Evolutionary conservation across 768 basidiomycete species (phyloP).

Genomic region (Boletus rex-veris): DNA sequence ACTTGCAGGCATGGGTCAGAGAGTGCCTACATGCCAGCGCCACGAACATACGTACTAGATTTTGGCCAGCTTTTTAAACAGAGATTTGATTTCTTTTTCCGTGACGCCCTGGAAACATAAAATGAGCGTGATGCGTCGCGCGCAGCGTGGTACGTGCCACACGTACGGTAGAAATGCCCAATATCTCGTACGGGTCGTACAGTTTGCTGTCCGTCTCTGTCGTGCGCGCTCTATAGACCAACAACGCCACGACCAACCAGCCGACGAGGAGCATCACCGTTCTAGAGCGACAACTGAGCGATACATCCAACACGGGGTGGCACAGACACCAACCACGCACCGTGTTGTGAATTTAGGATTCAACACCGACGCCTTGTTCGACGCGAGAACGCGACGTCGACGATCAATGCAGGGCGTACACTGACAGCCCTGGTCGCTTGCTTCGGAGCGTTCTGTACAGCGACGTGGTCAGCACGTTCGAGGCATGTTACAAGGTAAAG

Average conservation of each 20-base stretch:
- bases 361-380: slow-evolving; percentile 45
- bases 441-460: slow-evolving; percentile 31
- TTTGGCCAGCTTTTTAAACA: slow-evolving; percentile 89
- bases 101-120: slow-evolving; percentile 47
- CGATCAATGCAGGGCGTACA: slow-evolving; percentile 62
- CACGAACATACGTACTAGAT: slow-evolving; percentile 55
- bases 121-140: not conserved
- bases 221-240: slow-evolving; percentile 60
- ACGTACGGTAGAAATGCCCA: slow-evolving; percentile 63
- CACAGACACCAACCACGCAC: slow-evolving; percentile 33
- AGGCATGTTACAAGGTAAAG: not conserved
- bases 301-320: no score
- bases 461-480: slow-evolving; percentile 4
- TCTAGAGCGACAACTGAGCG: slow-evolving; percentile 34
- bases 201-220: slow-evolving; percentile 61
- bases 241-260: slow-evolving; percentile 68
- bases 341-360: slow-evolving; percentile 47
- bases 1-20: slow-evolving; percentile 39
- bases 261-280: slow-evolving; percentile 59
- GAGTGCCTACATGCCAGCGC: not conserved
- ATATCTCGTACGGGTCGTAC: slow-evolving; percentile 93
- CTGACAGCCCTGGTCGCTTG: slow-evolving; percentile 47
- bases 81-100: slow-evolving; percentile 93
- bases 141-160: not conserved
- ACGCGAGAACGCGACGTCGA: slow-evolving; percentile 41